A percentile compares a stretch with the other conserved stretches of the same genome.
Evolutionary conservation across 1,284 basidiomycete species (phyloP).

Genomic region (Ceratobasidium sp.): DNA sequence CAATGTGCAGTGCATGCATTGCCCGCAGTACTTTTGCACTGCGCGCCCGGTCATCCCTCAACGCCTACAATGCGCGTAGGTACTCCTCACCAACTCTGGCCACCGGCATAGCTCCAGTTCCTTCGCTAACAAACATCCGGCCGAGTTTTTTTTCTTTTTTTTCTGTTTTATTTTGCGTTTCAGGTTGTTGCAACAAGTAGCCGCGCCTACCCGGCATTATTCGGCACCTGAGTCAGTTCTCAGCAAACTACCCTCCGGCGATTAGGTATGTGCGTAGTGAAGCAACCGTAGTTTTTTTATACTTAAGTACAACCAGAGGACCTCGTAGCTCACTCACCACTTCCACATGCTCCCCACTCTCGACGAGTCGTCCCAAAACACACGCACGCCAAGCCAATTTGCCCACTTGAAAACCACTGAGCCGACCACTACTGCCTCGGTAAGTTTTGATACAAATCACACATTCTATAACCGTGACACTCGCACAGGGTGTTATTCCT

Average conservation of each 20-base stretch:
- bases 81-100: too few relatives aligned
- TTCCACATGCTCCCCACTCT: not conserved
- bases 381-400: slow-evolving; percentile 23
- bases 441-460: not conserved
- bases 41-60: too few relatives aligned
- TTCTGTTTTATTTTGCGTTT: too few relatives aligned
- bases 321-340: not conserved
- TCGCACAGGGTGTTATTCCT: slow-evolving; percentile 20
- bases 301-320: not conserved
- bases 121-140: too few relatives aligned
- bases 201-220: not conserved
- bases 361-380: not conserved
- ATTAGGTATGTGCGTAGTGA: slow-evolving; percentile 2
- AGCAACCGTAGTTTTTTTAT: not conserved
- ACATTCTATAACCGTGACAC: too few relatives aligned
- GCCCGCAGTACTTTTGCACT: too few relatives aligned
- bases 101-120: too few relatives aligned
- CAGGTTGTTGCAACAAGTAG: too few relatives aligned
- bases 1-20: too few relatives aligned
- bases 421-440: slow-evolving; percentile 16
- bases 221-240: not conserved
- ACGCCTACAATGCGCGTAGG: too few relatives aligned
- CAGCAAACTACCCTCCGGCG: not conserved
- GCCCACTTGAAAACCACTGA: slow-evolving; percentile 10
- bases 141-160: too few relatives aligned